These are phyloP conservation scores for Clausena lansium DNA, from an alignment of 345 rosid genomes.

Conservation along the genomic window DNA sequence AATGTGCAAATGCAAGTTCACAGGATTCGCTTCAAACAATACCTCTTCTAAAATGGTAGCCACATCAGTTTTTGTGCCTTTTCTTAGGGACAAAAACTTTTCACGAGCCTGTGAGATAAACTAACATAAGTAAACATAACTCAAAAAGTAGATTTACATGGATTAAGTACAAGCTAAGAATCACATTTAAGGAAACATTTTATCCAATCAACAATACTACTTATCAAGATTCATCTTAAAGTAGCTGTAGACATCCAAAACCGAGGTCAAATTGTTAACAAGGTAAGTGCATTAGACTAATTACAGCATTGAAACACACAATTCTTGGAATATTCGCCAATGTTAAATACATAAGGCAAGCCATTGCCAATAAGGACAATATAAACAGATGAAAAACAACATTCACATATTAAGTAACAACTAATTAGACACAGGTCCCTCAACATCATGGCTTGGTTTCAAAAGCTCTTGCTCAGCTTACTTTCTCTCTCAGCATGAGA, in stretches of 20 bases:
- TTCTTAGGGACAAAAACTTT: slow-evolving; percentile 89
- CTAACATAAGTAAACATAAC: slow-evolving; percentile 1
- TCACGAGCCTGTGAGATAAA: slow-evolving; percentile 75
- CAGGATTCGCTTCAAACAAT: slow-evolving; percentile 20
- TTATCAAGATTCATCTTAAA: not conserved
- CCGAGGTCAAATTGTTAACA: not conserved
- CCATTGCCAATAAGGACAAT: not conserved
- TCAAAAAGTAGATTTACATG: not conserved
- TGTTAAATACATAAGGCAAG: not conserved
- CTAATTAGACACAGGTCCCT: not conserved
- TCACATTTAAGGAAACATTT: slow-evolving; percentile 7
- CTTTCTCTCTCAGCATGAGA: not conserved
- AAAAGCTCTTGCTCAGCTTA: not conserved
- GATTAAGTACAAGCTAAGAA: not conserved
- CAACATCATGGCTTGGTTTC: not conserved
- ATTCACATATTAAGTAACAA: not conserved
- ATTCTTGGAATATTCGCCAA: not conserved
- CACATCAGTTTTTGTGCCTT: slow-evolving; percentile 77
- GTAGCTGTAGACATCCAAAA: not conserved
- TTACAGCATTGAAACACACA: not conserved
- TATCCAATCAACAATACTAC: not conserved
- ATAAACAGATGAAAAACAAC: not conserved
- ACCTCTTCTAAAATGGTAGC: slow-evolving; percentile 84
- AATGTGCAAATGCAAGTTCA: not conserved
- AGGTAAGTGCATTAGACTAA: not conserved